Evolutionary conservation across 2,329 filamentous ascomycete species (phyloP).

Genomic region (Botrytis aclada): DNA sequence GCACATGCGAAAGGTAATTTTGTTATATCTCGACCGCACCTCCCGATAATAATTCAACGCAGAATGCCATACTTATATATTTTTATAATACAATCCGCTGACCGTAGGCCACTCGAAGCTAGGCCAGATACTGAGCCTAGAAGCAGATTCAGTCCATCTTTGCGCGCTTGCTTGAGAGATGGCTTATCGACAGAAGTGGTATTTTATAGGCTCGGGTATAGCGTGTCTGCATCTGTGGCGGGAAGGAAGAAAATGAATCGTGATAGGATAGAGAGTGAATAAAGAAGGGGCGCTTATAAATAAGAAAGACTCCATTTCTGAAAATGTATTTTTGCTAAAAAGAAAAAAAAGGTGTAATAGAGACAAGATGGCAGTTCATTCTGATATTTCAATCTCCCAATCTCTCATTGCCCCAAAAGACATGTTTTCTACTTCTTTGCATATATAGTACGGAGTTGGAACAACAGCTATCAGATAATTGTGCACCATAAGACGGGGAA

Average conservation of each 20-base stretch:
- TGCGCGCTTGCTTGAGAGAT: neutral
- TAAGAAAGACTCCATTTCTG: neutral
- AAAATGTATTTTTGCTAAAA: neutral
- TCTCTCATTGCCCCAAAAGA: neutral
- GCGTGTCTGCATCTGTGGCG: neutral
- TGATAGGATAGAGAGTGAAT: neutral
- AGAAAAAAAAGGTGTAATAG: too few species aligned
- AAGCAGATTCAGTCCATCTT: rapidly evolving
- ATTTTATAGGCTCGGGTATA: neutral
- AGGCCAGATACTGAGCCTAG: neutral
- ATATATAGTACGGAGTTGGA: neutral
- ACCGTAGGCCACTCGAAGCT: neutral
- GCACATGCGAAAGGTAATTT: neutral
- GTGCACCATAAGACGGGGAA: neutral
- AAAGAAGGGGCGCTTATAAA: neutral
- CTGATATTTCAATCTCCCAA: neutral
- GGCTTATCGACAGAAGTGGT: neutral
- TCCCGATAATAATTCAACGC: neutral
- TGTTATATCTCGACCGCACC: neutral
- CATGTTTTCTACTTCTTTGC: neutral
- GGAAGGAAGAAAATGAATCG: neutral
- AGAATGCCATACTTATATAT: neutral
- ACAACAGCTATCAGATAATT: neutral
- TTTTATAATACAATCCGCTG: neutral
- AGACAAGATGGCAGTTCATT: too few species aligned